Base-by-base conservation (phyloP, 148 eudicot genomes). In the Camellia sinensis region DNA sequence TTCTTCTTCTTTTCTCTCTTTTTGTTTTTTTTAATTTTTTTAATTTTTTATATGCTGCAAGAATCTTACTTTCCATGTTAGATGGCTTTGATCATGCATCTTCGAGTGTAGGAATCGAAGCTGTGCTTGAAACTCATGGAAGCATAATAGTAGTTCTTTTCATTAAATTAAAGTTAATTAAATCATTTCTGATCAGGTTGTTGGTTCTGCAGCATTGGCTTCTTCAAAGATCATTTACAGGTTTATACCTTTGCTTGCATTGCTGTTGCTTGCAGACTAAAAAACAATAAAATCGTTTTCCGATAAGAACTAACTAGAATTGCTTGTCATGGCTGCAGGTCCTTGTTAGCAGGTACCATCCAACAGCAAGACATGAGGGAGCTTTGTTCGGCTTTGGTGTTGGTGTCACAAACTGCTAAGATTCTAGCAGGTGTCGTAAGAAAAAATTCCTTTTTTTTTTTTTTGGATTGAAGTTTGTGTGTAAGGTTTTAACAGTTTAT, bases 331-430 rank as follows among this genome's bases (percentile, higher is more conserved):
- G 62, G 45, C 37, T 71, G 57, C 67, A 89, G 92, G 87, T 87
- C 90, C 44, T 84, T 88, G 79, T 79, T 89, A 74, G 87, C 92
- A 19, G 89, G 83, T 6, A 80, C 79, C 75, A 67, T 89, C 75
- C 87, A 87, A 64, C 70, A 85, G 44, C 80, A 81, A 72, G 86
- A 81, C 60, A 88, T 83, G 63, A 74, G 77, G 78, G 84, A 87
- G 68, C 82, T 89, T 84, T 86, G 89, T 79, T 84, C 90, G 41
- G 69, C 81, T 80, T 80, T 87, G 84, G 85, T 89, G 79, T 73
- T 80, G 50, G 85, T 83, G 62, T 84, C 92, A 77, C 79, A 86
- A 76, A 82, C 89, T 61, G 86, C 81, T 66, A 77, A 68, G 67
- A 59, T 81, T 62, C 75, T 70, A 79, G 62, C 82, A 87, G 92